These are phyloP conservation scores for Gelatoporia subvermispora DNA, from an alignment of 768 basidiomycete species.

Conservation along the genomic window DNA sequence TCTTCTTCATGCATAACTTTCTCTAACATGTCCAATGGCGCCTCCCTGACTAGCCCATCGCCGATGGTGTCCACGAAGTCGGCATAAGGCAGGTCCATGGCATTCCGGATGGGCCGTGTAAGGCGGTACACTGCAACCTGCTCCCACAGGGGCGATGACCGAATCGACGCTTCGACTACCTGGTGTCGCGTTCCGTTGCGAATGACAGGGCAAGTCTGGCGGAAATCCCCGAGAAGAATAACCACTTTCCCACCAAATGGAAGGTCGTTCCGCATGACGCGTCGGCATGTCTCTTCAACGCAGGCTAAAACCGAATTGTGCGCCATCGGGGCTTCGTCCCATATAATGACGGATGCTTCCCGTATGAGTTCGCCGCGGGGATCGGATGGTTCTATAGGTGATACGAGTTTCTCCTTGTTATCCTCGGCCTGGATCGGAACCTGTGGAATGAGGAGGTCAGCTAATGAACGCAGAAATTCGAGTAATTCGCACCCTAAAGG, in stretches of 20 bases:
- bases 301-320: constrained; percentile 30
- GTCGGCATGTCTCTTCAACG: constrained; percentile 29
- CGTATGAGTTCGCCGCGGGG: constrained; percentile 30
- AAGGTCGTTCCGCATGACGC: constrained; percentile 21
- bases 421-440: constrained; percentile 33
- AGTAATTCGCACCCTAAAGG: constrained; percentile 29
- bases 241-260: constrained; percentile 36
- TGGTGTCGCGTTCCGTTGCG: constrained; percentile 22
- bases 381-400: constrained; percentile 24
- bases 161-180: constrained; percentile 32
- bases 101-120: constrained; percentile 31
- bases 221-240: constrained; percentile 35
- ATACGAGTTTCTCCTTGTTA: constrained; percentile 26
- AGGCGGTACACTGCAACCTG: constrained; percentile 24
- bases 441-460: constrained; percentile 9
- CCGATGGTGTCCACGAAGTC: constrained; percentile 35
- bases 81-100: constrained; percentile 30
- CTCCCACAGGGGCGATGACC: constrained; percentile 30
- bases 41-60: constrained; percentile 24
- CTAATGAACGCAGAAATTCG: no score
- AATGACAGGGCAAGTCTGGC: constrained; percentile 37
- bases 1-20: constrained; percentile 8
- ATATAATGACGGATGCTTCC: constrained; percentile 27
- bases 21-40: constrained; percentile 20
- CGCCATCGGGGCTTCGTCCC: constrained; percentile 42